Base-by-base conservation (phyloP, 1,284 basidiomycete genomes). In the Marasmius oreades region DNA sequence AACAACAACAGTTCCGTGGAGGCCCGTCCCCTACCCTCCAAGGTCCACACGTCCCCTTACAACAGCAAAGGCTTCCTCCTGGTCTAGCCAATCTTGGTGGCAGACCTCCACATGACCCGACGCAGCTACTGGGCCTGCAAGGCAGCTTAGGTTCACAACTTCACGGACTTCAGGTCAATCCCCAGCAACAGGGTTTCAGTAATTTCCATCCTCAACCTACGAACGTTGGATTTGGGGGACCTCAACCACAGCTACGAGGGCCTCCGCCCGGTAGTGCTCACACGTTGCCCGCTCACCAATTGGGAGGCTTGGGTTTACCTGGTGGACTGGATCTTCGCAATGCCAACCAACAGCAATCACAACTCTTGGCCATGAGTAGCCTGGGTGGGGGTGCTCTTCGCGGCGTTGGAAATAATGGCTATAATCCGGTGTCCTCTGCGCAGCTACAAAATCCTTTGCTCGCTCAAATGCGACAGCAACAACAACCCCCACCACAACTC, bases 31-130 rank as follows among this genome's bases (percentile, higher is more conserved):
- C 88, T 1, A 50, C 47, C 1, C 73, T 80, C 52, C 63, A 73
- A 12, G 71, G 72, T 54, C 76, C 74, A 54, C 77, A 77, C 54
- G 79, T 74, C 61, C 69, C 77, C 28, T 66, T 81, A 42, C 75
- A 78, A 18, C 73, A 72, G 53, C 80, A 73, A 52, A 81, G 88
- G 51, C 70, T 92, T 37, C 89, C 88, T 20, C 88, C 88, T n/a
- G 89, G 89, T 31, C 73, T 92, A 43, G 89, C 89, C n/a, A 90
- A 90, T 64, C 79, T 91, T 26, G 89, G 89, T 36, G 88, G 82
- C 42, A 81, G 89, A 7, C 88, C 89, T 26, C 89, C 89, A 6
- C 88, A 90, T 64, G 90, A 91, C 52, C 82, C 86, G 28, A 77
- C 77, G 23, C 88, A 89, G 62, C 87, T 85, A 64, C 65, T 87